Evolutionary conservation across 164 flowering plant genomes (phyloP), one percentile per base, ranked within the genome.

Genomic region (Chimonanthus praecox): DNA sequence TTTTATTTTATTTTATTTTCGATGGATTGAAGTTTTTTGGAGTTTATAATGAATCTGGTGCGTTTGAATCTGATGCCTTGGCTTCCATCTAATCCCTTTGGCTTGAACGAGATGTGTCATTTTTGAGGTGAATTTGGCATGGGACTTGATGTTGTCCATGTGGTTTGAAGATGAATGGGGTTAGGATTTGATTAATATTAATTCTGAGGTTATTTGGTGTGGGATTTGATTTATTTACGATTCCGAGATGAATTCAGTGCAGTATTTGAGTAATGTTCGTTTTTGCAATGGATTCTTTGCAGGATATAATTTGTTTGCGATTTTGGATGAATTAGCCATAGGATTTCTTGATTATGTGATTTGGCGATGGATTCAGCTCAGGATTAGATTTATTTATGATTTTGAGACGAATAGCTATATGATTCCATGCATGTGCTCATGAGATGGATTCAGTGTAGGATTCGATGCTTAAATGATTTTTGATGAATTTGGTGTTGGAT

Each of bases 231-330:
- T 10, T 8, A 33, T 33, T 1, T 33, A 33, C 33, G 33, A 33
- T 33, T 33, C 33, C 2, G 33, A 33, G 33, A 33, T 33, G 33
- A 33, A 33, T 33, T 33, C 33, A 33, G 33, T 1, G 33, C 33
- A 33, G 33, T 33, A 33, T 33, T 33, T 33, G 1, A 33, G 33
- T 33, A 33, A 33, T 33, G 33, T 33, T 33, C 33, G 33, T 33
- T 33, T 33, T 33, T 33, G 33, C 33, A 33, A 33, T 33, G 33
- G 33, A 33, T 33, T 33, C 33, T 33, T n/a, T 43, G 61, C 58
- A 70, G 49, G 64, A 48, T 49, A 69, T 49, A 68, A 43, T 51
- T 47, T 69, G 73, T 33, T 47, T 46, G 76, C 65, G 33, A 33
- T 33, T 33, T 0, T 33, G 33, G 33, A 33, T 33, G 33, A 33